phyloP scores from a whole-genome alignment of 805 yeast species.

The Saturnispora galanensis region DNA sequence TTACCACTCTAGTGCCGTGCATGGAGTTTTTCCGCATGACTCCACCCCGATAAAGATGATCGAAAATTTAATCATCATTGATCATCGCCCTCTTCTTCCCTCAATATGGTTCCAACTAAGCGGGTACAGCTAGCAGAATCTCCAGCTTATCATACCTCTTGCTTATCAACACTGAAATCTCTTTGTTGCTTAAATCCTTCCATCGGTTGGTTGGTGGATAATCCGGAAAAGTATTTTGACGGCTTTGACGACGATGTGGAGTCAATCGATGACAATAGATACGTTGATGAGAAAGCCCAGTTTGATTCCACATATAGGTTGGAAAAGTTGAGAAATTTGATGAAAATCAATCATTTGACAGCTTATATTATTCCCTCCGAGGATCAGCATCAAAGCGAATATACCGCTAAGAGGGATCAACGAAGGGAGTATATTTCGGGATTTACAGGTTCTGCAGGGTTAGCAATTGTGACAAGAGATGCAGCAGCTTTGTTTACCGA shows the following conservation, averaged over 20 bases:
- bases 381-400: conserved; percentile 91
- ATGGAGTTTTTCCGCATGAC: conserved; percentile 3
- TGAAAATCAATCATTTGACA: conserved; percentile 33
- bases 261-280: not conserved
- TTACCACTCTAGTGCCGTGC: not conserved
- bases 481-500: conserved; percentile 83
- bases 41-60: not conserved
- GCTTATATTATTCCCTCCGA: conserved; percentile 61
- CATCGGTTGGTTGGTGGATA: no score
- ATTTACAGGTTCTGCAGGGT: conserved; percentile 89
- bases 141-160: conserved; percentile 10
- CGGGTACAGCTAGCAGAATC: conserved; percentile 3
- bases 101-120: conserved; percentile 2
- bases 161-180: conserved; percentile 7
- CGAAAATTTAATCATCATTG: no score
- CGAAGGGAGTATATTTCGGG: conserved; percentile 78
- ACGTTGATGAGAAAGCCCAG: not conserved
- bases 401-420: conserved; percentile 72
- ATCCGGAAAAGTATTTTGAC: no score
- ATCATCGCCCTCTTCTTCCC: not conserved
- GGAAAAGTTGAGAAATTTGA: conserved; percentile 30
- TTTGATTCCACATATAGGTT: conserved; percentile 31
- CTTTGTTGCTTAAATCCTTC: conserved; percentile 3
- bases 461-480: conserved; percentile 65
- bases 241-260: no score